Evolutionary conservation across 805 yeast species (phyloP).

Genomic region (Saccharomycopsis babjevae): DNA sequence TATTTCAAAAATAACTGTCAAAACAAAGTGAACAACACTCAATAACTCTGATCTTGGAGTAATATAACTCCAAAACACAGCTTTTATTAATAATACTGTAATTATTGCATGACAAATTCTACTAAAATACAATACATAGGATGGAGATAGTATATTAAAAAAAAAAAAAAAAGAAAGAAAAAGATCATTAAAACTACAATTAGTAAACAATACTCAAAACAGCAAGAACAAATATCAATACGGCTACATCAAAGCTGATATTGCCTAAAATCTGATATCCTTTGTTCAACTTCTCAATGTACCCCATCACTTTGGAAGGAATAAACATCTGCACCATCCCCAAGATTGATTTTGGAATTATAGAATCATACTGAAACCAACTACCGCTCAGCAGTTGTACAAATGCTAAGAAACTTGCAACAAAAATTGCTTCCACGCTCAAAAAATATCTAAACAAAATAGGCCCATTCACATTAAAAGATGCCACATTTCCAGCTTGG

Average conservation of each 20-base stretch:
- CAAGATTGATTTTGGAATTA: constrained; percentile 1
- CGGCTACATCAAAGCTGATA: constrained; percentile 7
- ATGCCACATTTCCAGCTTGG: not conserved
- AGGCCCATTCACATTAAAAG: not conserved
- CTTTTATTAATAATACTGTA: no score
- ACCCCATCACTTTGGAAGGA: not conserved
- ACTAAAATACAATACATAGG: no score
- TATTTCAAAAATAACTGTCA: no score
- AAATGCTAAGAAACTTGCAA: constrained; percentile 3
- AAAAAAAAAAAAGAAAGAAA: not conserved
- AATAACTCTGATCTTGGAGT: no score
- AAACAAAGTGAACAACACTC: no score
- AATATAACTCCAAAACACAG: no score
- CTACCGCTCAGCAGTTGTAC: constrained; percentile 1
- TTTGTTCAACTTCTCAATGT: constrained; percentile 3
- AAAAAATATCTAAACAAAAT: constrained; percentile 9
- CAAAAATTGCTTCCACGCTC: constrained; percentile 4
- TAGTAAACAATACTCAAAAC: constrained; percentile 1
- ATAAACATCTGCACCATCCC: constrained; percentile 1
- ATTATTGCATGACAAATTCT: no score
- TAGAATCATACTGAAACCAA: constrained; percentile 13
- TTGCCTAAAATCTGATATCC: constrained; percentile 13
- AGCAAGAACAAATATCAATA: constrained; percentile 6
- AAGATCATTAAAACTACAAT: no score
- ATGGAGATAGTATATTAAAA: not conserved